phyloP scores from a whole-genome alignment of 2,329 filamentous ascomycete species.

The Capronia epimyces region DNA sequence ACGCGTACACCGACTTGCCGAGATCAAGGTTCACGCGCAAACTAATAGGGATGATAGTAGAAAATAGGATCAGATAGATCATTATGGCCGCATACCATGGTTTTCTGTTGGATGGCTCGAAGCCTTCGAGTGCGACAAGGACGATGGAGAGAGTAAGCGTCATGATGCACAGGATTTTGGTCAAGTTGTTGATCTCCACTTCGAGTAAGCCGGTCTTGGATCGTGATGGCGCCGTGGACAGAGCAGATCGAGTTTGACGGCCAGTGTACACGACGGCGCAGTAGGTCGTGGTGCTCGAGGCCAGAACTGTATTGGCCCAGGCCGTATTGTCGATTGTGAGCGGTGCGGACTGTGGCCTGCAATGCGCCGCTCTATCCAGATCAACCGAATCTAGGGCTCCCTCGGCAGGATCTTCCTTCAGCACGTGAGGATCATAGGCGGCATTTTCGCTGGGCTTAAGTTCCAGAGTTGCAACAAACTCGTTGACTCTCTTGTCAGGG shows the following conservation, averaged over 20 bases:
- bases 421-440: slow-evolving; percentile 43
- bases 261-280: slow-evolving; percentile 94
- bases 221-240: slow-evolving; percentile 85
- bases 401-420: slow-evolving; percentile 30
- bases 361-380: slow-evolving; percentile 14
- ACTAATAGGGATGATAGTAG: slow-evolving; percentile 97
- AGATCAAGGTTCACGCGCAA: slow-evolving; percentile 93
- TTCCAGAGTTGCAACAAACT: slow-evolving; percentile 86
- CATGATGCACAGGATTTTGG: slow-evolving; percentile 88
- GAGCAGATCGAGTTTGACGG: slow-evolving; percentile 82
- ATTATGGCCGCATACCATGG: slow-evolving; percentile 94
- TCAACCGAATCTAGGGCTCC: slow-evolving; percentile 5
- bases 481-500: slow-evolving; percentile 88
- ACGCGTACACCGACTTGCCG: slow-evolving; percentile 93
- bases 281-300: slow-evolving; percentile 81
- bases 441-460: slow-evolving; percentile 54
- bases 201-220: slow-evolving; percentile 93
- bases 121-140: slow-evolving; percentile 80
- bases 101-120: slow-evolving; percentile 52
- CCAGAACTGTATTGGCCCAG: slow-evolving; percentile 96
- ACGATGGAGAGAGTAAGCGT: slow-evolving; percentile 81
- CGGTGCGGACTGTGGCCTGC: slow-evolving; percentile 52
- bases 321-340: slow-evolving; percentile 95
- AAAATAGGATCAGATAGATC: slow-evolving; percentile 96
- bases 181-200: slow-evolving; percentile 93